Evolutionary conservation across 805 yeast species (phyloP), one percentile per base, ranked within the genome.

Genomic region (Brettanomyces anomalus): DNA sequence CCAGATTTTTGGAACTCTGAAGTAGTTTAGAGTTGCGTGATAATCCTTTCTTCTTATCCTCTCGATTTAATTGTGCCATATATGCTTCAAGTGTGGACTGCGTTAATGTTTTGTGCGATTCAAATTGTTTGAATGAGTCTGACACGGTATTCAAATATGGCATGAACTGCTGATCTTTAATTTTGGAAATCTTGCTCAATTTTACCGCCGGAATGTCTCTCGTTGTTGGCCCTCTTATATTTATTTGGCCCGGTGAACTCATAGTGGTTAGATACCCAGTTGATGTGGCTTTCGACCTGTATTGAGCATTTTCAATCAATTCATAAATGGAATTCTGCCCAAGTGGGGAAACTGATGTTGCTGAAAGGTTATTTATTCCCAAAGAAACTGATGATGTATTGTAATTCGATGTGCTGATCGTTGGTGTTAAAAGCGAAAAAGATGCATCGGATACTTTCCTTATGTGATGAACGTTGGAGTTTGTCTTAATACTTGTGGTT

Each of bases 161-260:
- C 15, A 60, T 64, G 36, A 81, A 65, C 19, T 62, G 66, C 1
- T 64, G 56, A 34, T 68, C 64, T 46, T 72, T 61, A 5, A 72
- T 68, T 40, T 66, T 68, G 8, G 18, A 6, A 4, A 79, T 57
- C 28, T 74, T 76, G 3, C 81, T 66, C 33, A 90, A 65, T 39
- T 73, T 77, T 10, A 87, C 81, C 19, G 81, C 87, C 0, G 97
- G 96, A 10, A 90, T 90, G 54, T 93, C 97, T 40, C 72, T 71
- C 2, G 74, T 67, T 0, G 96, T 81, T 0, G 98, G 97, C 6
- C 77, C 72, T 34, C 67, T 66, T 20, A 82, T 56, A 49, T 71
- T 72, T 28, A 74, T 59, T 8, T 70, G 70, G 5, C 66, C 57
- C 0, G 77, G 70, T 10, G 64, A 58, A 40, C 64, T 60, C 15